A percentile compares a stretch with the other conserved stretches of the same genome.
phyloP scores from a whole-genome alignment of 371 early-diverging fungal species.

The Saksenaea oblongispora region DNA sequence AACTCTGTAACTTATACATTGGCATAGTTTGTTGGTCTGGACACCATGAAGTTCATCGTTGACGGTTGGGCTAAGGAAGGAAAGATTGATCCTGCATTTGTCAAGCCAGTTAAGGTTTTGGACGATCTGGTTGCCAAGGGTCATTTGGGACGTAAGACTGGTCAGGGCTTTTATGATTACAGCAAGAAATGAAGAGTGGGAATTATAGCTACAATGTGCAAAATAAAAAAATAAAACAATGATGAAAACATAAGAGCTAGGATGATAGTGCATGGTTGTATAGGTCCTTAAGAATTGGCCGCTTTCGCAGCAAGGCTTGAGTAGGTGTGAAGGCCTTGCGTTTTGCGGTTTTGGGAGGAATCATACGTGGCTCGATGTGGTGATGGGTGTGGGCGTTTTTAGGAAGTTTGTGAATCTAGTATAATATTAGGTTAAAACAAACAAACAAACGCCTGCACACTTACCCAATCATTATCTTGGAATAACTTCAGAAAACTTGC shows the following conservation, averaged over 20 bases:
- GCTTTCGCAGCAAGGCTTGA: constrained; percentile 21
- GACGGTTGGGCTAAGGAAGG: constrained; percentile 87
- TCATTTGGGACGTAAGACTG: constrained; percentile 86
- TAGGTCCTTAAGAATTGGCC: constrained; percentile 27
- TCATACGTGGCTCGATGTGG: constrained; percentile 2
- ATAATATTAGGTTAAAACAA: not conserved
- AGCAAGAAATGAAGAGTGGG: constrained; percentile 25
- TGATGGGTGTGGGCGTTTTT: constrained; percentile 16
- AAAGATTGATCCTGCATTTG: constrained; percentile 70
- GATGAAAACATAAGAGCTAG: not conserved
- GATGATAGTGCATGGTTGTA: constrained; percentile 17
- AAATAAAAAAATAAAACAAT: not conserved
- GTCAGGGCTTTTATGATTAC: constrained; percentile 90
- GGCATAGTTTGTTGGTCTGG: constrained; percentile 90
- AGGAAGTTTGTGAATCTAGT: constrained; percentile 20
- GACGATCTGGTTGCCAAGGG: constrained; percentile 78
- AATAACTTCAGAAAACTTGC: constrained; percentile 53
- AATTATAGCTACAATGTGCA: not conserved
- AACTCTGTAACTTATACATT: not conserved
- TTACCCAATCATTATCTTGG: constrained; percentile 54
- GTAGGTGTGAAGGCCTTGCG: constrained; percentile 20
- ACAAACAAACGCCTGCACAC: not conserved
- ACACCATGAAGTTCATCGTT: constrained; percentile 92
- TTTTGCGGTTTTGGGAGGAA: constrained; percentile 2
- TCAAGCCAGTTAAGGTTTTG: constrained; percentile 67